These are phyloP conservation scores for Exophiala spinifera DNA, from an alignment of 2,329 filamentous ascomycete genomes.

Conservation along the genomic window DNA sequence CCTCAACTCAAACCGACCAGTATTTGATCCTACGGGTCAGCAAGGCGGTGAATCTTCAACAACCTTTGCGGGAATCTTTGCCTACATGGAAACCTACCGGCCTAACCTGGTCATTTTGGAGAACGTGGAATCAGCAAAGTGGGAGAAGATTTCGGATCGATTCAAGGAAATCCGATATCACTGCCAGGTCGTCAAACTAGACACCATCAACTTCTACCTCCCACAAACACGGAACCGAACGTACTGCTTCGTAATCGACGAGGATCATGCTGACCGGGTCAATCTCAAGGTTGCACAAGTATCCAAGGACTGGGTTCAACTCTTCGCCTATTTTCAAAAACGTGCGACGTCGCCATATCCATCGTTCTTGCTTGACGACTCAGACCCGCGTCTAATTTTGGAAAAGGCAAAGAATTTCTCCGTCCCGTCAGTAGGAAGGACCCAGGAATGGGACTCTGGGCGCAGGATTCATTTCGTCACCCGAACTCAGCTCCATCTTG, in stretches of 20 bases:
- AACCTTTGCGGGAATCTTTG: constrained; percentile 62
- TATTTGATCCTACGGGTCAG: constrained; percentile 36
- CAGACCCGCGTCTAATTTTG: constrained; percentile 50
- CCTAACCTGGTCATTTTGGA: constrained; percentile 68
- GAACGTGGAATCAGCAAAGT: constrained; percentile 64
- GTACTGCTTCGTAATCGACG: constrained; percentile 59
- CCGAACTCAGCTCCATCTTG: constrained; percentile 51
- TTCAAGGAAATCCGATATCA: constrained; percentile 57
- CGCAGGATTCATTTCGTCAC: constrained; percentile 58
- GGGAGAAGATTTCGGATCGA: constrained; percentile 49
- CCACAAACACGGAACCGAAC: constrained; percentile 65
- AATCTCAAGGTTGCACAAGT: constrained; percentile 27
- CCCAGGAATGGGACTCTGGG: constrained; percentile 55
- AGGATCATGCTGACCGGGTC: constrained; percentile 25
- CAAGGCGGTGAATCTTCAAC: constrained; percentile 60
- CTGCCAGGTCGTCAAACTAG: constrained; percentile 49
- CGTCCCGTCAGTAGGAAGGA: constrained; percentile 38
- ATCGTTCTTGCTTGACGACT: constrained; percentile 57
- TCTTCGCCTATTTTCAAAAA: constrained; percentile 51
- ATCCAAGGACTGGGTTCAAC: constrained; percentile 43
- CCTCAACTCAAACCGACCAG: constrained; percentile 46
- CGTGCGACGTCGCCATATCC: constrained; percentile 61
- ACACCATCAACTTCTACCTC: constrained; percentile 70
- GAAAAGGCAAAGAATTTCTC: constrained; percentile 27
- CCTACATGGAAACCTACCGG: constrained; percentile 53